Base-by-base conservation (phyloP, 768 basidiomycete genomes). In the Lentinula guzmanii region DNA sequence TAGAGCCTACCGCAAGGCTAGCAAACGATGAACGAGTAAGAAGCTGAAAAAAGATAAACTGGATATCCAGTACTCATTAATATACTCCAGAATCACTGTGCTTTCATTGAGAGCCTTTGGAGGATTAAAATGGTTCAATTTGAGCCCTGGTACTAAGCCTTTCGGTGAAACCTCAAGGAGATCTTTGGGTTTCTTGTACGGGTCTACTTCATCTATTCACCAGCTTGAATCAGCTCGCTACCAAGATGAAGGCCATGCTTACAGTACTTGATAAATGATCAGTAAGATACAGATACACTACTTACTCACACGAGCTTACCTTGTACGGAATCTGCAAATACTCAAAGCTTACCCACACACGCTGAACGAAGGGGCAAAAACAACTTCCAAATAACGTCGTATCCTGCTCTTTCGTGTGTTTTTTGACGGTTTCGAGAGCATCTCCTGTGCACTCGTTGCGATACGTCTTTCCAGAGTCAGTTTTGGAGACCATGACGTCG, bases 351-450 rank as follows among this genome's bases (percentile, higher is more conserved):
- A 86, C 79, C 91, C 92, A 94, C 2, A 83, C 89, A 15, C 91
- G 79, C 70, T 93, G 90, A 1, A 92, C 90, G 68, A 92, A 93
- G 0, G 90, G 89, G 69, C 90, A 91, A 68, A 90, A 90, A 68
- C 87, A 90, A 57, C 83, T 80, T 8, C 78, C 85, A 65, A 90
- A 92, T 24, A 93, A 76, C 0, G 82, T 86, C 63, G 89, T 83
- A 57, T 85, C 80, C 66, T 79, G 71, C 2, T 79, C 74, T 13
- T 64, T 66, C 21, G 69, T 61, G 55, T 89, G 89, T 0, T 69
- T 72, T 24, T 82, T 71, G 15, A 78, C 85, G 0, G 87, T 91
- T 2, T 77, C 72, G 18, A 87, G 74, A 0, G 90, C 90, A 5
- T 66, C 68, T 10, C 82, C 82, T 0, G 80, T 81, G 63, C 76